phyloP scores from a whole-genome alignment of 495 filamentous ascomycete genomes.

The Friedmanniomyces endolithicus region DNA sequence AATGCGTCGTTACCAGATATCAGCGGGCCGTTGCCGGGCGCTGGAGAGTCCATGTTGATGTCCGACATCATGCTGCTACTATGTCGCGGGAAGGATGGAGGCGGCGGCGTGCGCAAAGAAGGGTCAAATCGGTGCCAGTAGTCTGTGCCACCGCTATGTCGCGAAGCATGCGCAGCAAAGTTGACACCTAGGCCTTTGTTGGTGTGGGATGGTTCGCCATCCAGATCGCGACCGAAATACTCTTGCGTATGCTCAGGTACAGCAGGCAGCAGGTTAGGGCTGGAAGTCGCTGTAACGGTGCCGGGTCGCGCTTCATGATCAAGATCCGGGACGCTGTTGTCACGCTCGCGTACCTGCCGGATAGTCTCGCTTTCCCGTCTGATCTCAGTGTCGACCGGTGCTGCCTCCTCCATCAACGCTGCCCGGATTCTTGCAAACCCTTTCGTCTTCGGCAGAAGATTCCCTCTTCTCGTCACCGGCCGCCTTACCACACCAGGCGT shows the following conservation, averaged over 20 bases:
- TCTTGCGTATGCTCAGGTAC: slow-evolving; percentile 35
- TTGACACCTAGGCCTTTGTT: slow-evolving; percentile 39
- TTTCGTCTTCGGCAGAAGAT: slow-evolving; percentile 91
- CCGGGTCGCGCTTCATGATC: slow-evolving; percentile 29
- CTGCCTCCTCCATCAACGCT: slow-evolving; percentile 72
- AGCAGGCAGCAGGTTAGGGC: slow-evolving; percentile 28
- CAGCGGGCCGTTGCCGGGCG: slow-evolving; percentile 5
- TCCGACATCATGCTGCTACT: slow-evolving; percentile 24
- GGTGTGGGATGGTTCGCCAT: slow-evolving; percentile 24
- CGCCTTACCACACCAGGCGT: slow-evolving; percentile 50
- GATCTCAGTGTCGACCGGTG: slow-evolving; percentile 77
- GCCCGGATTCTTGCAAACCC: slow-evolving; percentile 86
- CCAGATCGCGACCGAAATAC: slow-evolving; percentile 48
- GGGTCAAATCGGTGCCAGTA: slow-evolving; percentile 73
- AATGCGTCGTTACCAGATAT: slow-evolving; percentile 23
- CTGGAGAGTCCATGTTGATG: slow-evolving; percentile 15
- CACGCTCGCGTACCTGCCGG: slow-evolving; percentile 74
- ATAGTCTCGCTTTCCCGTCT: slow-evolving; percentile 90
- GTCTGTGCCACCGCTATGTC: slow-evolving; percentile 55
- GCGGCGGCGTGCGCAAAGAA: slow-evolving; percentile 50
- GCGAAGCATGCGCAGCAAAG: slow-evolving; percentile 45
- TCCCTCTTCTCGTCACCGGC: slow-evolving; percentile 74
- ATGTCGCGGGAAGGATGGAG: slow-evolving; percentile 38
- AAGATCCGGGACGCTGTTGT: slow-evolving; percentile 29
- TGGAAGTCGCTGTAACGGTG: slow-evolving; percentile 40